Evolutionary conservation across 768 basidiomycete species (phyloP), one percentile per base, ranked within the genome.

Genomic region (Panaeolus papilionaceus): DNA sequence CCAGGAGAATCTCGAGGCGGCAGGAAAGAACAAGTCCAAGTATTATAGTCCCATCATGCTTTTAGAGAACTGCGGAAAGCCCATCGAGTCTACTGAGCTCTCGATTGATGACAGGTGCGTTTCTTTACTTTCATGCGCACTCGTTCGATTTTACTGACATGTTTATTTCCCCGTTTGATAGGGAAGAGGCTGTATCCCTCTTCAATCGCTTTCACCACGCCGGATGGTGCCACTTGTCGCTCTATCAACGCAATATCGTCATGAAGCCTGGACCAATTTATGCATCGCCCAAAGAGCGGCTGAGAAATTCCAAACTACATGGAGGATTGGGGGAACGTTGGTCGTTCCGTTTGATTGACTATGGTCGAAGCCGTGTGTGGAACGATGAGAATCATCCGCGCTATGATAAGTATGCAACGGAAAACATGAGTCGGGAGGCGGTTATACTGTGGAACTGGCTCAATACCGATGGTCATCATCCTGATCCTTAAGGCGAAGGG

Each of bases 311-410:
- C 39, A n/a, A 33, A 11, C 37, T 28, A 23, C 51, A 11, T 63
- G 73, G 8, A 4, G 63, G 47, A 38, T 62, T 38, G 38, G 69
- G 66, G 38, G n/a, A 58, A 2, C 68, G 76, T 33, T 70, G 58
- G 23, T 79, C 81, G 61, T 83, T 81, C 70, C 74, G 82, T n/a
- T 51, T 82, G 64, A 81, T 83, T 23, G 82, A 84, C 67, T 83
- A 83, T 72, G 82, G 82, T 16, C 70, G 78, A 64, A 70, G 66
- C 54, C 7, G 47, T 9, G 10, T 26, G 12, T 38, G 3, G 2
- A 37, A 47, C 14, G 44, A 47, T n/a, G 28, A 47, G 23, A 28
- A 44, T 3, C 39, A 44, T 16, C 40, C 44, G 28, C 26, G 44
- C 23, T 20, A 42, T 14, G 63, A 64, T 58, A 18, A 37, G 11